Base-by-base conservation (phyloP, 1,139 yeast genomes). In the Taphrina sp. region DNA sequence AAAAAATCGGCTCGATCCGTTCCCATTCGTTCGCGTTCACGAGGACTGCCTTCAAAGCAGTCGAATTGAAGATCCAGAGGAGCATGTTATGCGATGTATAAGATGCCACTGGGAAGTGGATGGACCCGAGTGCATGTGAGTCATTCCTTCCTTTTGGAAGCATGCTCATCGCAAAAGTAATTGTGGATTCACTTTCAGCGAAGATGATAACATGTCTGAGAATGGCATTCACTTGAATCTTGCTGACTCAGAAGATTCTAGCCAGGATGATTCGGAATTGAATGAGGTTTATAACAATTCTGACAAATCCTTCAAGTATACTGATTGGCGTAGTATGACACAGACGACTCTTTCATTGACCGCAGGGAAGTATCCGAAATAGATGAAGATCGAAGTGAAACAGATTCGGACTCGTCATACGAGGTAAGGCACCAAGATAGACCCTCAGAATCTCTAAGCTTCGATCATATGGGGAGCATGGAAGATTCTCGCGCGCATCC, bases 91-190 rank as follows among this genome's bases (percentile, higher is more conserved):
- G 45, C 38, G 58, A 5, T 56, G 58, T n/a, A 35, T 31, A 8
- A 41, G 35, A 7, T 56, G 58, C 23, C 46, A 43, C 19, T 56
- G 58, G 58, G 58, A 56, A 36, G 37, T 56, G 5, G 42, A 56
- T 12, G 44, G 42, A 7, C 14, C 44, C 2, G 36, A 23, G 20
- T 49, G 28, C 36, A 19, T 34, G 42, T 52, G n/a, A 29, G 41
- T 24, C 16, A n/a, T n/a, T n/a, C n/a, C n/a, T n/a, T n/a, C n/a
- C n/a, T n/a, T n/a, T n/a, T n/a, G n/a, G n/a, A n/a, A n/a, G n/a
- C n/a, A n/a, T n/a, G n/a, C n/a, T n/a, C n/a, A n/a, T n/a, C n/a
- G n/a, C n/a, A n/a, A n/a, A n/a, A 14, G 41, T 22, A 53, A 53
- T 36, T 53, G 57, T 35, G 57, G 57, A 14, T 47, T 23, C 12